phyloP scores from a whole-genome alignment of 345 rosid species.

The Lumnitzera racemosa region DNA sequence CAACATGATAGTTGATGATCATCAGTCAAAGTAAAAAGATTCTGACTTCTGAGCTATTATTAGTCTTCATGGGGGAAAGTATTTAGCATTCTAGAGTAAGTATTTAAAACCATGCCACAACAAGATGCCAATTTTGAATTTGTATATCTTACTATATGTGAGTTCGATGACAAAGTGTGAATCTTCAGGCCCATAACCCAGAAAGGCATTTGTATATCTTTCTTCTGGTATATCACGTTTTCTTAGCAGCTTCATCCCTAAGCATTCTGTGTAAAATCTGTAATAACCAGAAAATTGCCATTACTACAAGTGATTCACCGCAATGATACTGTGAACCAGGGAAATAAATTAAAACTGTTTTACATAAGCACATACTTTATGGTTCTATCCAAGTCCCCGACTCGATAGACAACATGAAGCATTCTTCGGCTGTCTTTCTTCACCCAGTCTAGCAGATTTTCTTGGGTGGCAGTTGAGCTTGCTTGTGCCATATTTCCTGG shows the following conservation, averaged over 20 bases:
- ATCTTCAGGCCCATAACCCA: conserved; percentile 98
- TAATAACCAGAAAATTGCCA: conserved; percentile 9
- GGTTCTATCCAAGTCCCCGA: conserved; percentile 90
- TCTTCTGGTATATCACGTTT: conserved; percentile 99
- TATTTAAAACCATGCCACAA: neutral
- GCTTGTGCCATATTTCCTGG: conserved; percentile 60
- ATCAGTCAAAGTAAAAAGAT: neutral
- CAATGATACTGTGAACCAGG: neutral
- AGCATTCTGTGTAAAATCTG: conserved; percentile 93
- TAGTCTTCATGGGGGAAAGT: too few species aligned
- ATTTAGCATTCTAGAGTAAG: too few species aligned
- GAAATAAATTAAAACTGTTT: neutral
- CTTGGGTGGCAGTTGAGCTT: conserved; percentile 51
- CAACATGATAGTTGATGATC: conserved; percentile 4
- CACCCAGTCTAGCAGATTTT: conserved; percentile 50
- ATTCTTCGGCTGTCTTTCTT: conserved; percentile 79
- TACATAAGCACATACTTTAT: conserved; percentile 47
- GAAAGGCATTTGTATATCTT: conserved; percentile 92
- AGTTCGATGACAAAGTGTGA: conserved; percentile 90
- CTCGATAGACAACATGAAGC: conserved; percentile 97
- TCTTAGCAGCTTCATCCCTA: conserved; percentile 94
- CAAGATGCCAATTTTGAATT: neutral
- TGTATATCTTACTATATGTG: conserved; percentile 64
- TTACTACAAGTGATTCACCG: conserved; percentile 1
- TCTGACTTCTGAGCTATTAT: too few species aligned